Evolutionary conservation across 2,329 filamentous ascomycete species (phyloP).

Genomic region (Hypoxylon sp.): DNA sequence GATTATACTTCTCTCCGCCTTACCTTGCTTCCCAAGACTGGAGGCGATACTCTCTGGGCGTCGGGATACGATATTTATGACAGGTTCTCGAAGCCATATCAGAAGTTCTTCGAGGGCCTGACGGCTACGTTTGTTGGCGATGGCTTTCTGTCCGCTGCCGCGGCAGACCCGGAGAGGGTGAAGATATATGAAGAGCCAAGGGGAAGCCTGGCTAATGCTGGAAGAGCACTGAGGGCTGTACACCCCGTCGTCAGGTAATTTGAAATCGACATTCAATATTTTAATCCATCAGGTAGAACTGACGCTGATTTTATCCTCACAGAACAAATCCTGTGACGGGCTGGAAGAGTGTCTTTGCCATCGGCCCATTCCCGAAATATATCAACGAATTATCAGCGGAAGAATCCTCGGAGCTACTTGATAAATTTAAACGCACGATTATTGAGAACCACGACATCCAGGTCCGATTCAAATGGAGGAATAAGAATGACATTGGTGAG

Average conservation of each 20-base stretch:
- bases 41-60: conserved; percentile 73
- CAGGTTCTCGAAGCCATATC: conserved; percentile 65
- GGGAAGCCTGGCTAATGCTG: conserved; percentile 63
- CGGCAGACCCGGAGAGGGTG: conserved; percentile 48
- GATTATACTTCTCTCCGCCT: conserved; percentile 75
- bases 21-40: conserved; percentile 68
- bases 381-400: conserved; percentile 62
- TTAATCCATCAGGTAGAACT: not conserved
- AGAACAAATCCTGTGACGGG: conserved; percentile 74
- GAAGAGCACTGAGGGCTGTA: conserved; percentile 61
- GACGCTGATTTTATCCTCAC: not conserved
- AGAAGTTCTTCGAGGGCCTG: conserved; percentile 66
- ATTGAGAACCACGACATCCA: conserved; percentile 66
- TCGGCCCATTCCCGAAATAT: conserved; percentile 60
- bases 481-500: conserved; percentile 60
- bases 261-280: not conserved
- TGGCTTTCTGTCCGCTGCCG: conserved; percentile 57
- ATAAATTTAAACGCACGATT: conserved; percentile 60
- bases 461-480: conserved; percentile 63
- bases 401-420: conserved; percentile 60
- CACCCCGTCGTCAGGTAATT: conserved; percentile 67
- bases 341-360: conserved; percentile 66
- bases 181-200: conserved; percentile 55
- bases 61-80: conserved; percentile 74
- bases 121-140: conserved; percentile 63